A percentile compares a stretch with the other conserved stretches of the same genome.
Evolutionary conservation across 148 eudicot genomes (phyloP).

Genomic region (Heliamphora exappendiculata): DNA sequence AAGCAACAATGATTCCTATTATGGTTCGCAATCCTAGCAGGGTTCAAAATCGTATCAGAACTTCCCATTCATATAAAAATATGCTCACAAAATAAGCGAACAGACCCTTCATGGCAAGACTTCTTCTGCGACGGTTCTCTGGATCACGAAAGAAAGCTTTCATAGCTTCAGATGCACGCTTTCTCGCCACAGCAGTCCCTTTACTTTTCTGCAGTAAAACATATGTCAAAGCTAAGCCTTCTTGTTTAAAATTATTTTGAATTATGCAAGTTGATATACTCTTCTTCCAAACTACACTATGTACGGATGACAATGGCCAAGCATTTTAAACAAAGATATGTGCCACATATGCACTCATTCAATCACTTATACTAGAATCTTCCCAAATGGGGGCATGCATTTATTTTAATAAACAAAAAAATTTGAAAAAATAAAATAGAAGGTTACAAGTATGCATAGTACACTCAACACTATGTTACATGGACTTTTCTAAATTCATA

Average conservation of each 20-base stretch:
- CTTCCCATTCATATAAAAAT: neutral
- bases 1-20: neutral
- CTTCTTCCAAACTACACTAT: neutral
- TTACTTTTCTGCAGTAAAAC: conserved; percentile 51
- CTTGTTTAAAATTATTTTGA: neutral
- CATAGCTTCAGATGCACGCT: conserved; percentile 77
- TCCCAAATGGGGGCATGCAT: neutral
- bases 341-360: neutral
- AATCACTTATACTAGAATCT: neutral
- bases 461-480: too few species aligned
- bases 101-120: conserved; percentile 83
- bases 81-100: neutral
- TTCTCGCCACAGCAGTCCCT: conserved; percentile 69
- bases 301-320: neutral
- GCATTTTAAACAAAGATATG: neutral
- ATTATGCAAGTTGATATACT: neutral
- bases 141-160: conserved; percentile 76
- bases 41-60: neutral
- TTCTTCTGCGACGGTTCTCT: conserved; percentile 83
- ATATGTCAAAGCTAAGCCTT: neutral
- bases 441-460: neutral
- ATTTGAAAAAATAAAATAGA: neutral
- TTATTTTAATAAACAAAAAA: neutral
- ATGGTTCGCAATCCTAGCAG: neutral
- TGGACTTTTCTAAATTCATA: too few species aligned